These are phyloP conservation scores for Akanthomyces lecanii DNA, from an alignment of 2,329 filamentous ascomycete genomes.

Conservation along the genomic window DNA sequence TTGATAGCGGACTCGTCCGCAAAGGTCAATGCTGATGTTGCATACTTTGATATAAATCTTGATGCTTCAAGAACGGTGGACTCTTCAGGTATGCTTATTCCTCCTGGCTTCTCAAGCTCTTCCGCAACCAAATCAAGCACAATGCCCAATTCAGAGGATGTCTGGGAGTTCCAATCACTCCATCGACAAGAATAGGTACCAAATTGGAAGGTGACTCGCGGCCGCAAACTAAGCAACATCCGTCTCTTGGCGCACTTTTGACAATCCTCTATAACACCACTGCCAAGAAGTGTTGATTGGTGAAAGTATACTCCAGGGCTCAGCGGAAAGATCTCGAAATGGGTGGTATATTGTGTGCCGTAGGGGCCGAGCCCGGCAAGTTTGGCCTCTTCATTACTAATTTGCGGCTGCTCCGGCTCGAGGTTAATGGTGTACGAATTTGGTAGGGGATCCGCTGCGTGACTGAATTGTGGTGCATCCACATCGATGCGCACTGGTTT, in stretches of 20 bases:
- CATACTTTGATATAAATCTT: slow-evolving; percentile 46
- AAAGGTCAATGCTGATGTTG: slow-evolving; percentile 41
- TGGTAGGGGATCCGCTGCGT: slow-evolving; percentile 49
- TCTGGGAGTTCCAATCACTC: slow-evolving; percentile 52
- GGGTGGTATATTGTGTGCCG: slow-evolving; percentile 56
- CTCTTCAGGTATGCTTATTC: slow-evolving; percentile 15
- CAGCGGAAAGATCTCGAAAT: slow-evolving; percentile 60
- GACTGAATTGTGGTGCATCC: slow-evolving; percentile 48
- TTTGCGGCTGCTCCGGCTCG: slow-evolving; percentile 18
- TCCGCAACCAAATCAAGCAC: slow-evolving; percentile 57
- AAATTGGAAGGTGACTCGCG: slow-evolving; percentile 40
- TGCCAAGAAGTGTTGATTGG: slow-evolving; percentile 54
- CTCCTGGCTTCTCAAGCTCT: slow-evolving; percentile 28
- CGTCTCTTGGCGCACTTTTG: slow-evolving; percentile 28
- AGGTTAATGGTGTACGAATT: slow-evolving; percentile 7
- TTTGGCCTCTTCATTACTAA: slow-evolving; percentile 24
- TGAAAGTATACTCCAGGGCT: slow-evolving; percentile 55
- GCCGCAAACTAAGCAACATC: slow-evolving; percentile 28
- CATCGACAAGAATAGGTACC: slow-evolving; percentile 49
- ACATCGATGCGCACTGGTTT: slow-evolving; percentile 44
- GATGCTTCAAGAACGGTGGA: slow-evolving; percentile 30
- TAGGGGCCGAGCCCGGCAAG: slow-evolving; percentile 55
- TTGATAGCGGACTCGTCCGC: slow-evolving; percentile 30
- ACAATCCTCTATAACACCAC: slow-evolving; percentile 43
- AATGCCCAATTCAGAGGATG: slow-evolving; percentile 59